Percentiles rank a stretch among this genome's conserved stretches.
These are phyloP conservation scores for Tylopilus balloui DNA, from an alignment of 768 basidiomycete genomes.

Conservation along the genomic window DNA sequence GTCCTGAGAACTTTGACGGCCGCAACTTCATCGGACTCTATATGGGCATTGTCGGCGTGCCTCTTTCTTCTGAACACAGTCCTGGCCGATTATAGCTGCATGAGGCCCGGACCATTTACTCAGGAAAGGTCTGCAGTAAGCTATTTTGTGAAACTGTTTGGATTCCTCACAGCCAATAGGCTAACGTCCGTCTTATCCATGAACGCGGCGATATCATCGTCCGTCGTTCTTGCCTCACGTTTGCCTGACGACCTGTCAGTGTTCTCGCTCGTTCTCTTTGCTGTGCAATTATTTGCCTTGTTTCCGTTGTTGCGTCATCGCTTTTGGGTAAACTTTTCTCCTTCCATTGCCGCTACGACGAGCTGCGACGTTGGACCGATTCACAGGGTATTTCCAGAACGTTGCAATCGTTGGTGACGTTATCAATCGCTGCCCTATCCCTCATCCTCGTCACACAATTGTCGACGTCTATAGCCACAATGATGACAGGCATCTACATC, in stretches of 20 bases:
- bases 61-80: slow-evolving; percentile 80
- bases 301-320: slow-evolving; percentile 76
- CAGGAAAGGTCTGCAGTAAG: slow-evolving; percentile 53
- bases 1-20: slow-evolving; percentile 89
- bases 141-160: slow-evolving; percentile 20
- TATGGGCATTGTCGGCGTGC: slow-evolving; percentile 89
- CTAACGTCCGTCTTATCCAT: slow-evolving; percentile 80
- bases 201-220: slow-evolving; percentile 89
- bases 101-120: slow-evolving; percentile 38
- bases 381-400: slow-evolving; percentile 44
- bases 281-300: slow-evolving; percentile 78
- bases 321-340: slow-evolving; percentile 50
- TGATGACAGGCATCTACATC: slow-evolving; percentile 47
- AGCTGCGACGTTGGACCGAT: slow-evolving; percentile 11
- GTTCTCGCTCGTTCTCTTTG: slow-evolving; percentile 83
- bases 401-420: slow-evolving; percentile 52
- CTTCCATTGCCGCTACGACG: slow-evolving; percentile 10
- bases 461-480: slow-evolving; percentile 49
- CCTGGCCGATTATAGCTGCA: slow-evolving; percentile 75
- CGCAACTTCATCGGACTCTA: slow-evolving; percentile 93
- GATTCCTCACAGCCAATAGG: slow-evolving; percentile 39
- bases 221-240: slow-evolving; percentile 90
- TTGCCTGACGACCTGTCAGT: slow-evolving; percentile 79
- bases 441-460: slow-evolving; percentile 49
- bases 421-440: slow-evolving; percentile 45